Percentiles rank a stretch among this genome's conserved stretches.
Conservation (phyloP, 768 basidiomycete species). For the Pisolithus tinctorius region DNA sequence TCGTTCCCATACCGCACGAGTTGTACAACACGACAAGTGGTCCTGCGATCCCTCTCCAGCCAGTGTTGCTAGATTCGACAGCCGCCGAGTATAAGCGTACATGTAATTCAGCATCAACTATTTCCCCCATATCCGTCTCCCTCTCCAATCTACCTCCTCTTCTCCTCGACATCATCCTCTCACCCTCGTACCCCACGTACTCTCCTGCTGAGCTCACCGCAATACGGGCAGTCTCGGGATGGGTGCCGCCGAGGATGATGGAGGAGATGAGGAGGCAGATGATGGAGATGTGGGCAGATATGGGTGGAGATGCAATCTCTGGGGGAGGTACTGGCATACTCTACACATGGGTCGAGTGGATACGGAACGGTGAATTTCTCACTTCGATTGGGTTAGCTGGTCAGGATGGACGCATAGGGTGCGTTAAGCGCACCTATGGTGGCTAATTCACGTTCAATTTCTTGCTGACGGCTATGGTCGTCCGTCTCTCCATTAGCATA, state of each 20-base stretch:
- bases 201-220: slow-evolving; percentile 48
- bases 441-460: slow-evolving; percentile 3
- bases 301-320: slow-evolving; percentile 4
- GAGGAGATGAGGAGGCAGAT: slow-evolving; percentile 35
- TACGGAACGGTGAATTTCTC: slow-evolving; percentile 63
- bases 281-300: slow-evolving; percentile 48
- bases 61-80: not conserved
- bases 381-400: slow-evolving; percentile 33
- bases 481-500: slow-evolving; percentile 22
- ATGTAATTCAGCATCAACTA: slow-evolving; percentile 7
- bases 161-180: slow-evolving; percentile 48
- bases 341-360: slow-evolving; percentile 66
- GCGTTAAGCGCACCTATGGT: slow-evolving; percentile 26
- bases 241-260: slow-evolving; percentile 39
- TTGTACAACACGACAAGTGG: no score
- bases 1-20: slow-evolving; percentile 20
- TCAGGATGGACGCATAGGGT: slow-evolving; percentile 23
- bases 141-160: slow-evolving; percentile 58
- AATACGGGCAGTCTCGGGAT: slow-evolving; percentile 49
- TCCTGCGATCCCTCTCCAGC: slow-evolving; percentile 2
- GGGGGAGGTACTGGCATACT: slow-evolving; percentile 48
- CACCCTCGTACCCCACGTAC: slow-evolving; percentile 47
- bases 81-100: slow-evolving; percentile 1
- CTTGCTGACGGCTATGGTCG: no score
- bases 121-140: slow-evolving; percentile 18